Conservation (phyloP, 73 alveolate genomes). For the Breviolum minutum region DNA sequence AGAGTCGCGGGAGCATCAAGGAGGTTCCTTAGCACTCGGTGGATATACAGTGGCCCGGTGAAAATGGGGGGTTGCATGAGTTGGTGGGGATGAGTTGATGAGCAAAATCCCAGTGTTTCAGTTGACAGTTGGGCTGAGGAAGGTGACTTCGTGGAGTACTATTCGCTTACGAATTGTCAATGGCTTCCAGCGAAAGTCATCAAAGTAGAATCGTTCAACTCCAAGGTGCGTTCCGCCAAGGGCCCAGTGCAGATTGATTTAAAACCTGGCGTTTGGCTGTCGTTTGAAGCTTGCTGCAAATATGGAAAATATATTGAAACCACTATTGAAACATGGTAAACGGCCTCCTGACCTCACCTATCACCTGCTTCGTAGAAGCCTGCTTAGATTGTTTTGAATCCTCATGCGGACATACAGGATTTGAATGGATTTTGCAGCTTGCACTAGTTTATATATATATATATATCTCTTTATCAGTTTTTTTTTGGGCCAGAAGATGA, state of each 20-base stretch:
- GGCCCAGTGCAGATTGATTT: conserved; percentile 16
- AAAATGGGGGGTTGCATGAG: not conserved
- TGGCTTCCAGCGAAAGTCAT: conserved; percentile 14
- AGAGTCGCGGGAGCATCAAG: not conserved
- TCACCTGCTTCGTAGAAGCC: too few relatives aligned
- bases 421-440: too few relatives aligned
- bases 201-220: not conserved
- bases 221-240: not conserved
- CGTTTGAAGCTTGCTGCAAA: not conserved
- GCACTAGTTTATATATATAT: too few relatives aligned
- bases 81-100: not conserved
- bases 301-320: too few relatives aligned
- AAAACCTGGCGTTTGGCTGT: not conserved
- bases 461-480: too few relatives aligned
- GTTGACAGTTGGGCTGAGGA: not conserved
- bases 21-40: not conserved
- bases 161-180: not conserved
- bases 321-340: too few relatives aligned
- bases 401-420: too few relatives aligned
- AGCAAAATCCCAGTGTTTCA: not conserved
- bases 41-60: not conserved
- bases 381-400: too few relatives aligned
- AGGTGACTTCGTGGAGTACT: conserved; percentile 43
- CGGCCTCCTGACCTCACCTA: too few relatives aligned
- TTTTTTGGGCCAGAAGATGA: too few relatives aligned